phyloP scores from a whole-genome alignment of 352 stramenopile genomes.

The Phytophthora idaei region DNA sequence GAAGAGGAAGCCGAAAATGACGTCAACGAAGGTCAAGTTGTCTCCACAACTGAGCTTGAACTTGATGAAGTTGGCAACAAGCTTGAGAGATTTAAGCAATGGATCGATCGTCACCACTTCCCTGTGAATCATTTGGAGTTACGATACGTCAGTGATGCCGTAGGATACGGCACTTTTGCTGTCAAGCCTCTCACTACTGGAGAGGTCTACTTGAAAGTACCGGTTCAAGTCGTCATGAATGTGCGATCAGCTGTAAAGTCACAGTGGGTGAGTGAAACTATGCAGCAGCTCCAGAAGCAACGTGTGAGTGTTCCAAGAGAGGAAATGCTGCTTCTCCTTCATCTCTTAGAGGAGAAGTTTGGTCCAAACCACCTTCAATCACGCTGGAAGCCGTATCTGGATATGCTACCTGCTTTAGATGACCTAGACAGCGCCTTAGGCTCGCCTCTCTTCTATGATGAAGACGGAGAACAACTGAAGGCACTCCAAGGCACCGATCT shows the following conservation, averaged over 20 bases:
- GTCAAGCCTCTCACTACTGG: constrained; percentile 50
- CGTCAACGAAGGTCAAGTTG: not conserved
- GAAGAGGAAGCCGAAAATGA: not conserved
- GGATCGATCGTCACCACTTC: constrained; percentile 44
- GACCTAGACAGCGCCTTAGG: constrained; percentile 12
- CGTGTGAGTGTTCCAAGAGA: constrained; percentile 39
- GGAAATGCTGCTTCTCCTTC: constrained; percentile 64
- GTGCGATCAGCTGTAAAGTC: constrained; percentile 57
- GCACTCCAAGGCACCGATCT: constrained; percentile 56
- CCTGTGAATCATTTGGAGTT: constrained; percentile 64
- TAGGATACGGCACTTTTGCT: constrained; percentile 77
- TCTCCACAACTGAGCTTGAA: not conserved
- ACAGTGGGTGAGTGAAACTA: constrained; percentile 40
- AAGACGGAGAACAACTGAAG: constrained; percentile 54
- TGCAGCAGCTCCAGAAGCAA: constrained; percentile 25
- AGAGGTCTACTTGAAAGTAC: constrained; percentile 87
- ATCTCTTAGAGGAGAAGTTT: constrained; percentile 87
- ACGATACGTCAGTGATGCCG: constrained; percentile 45
- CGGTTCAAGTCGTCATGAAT: constrained; percentile 72
- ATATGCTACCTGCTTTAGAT: constrained; percentile 65
- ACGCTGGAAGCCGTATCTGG: constrained; percentile 87
- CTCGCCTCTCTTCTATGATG: constrained; percentile 62
- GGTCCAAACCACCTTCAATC: constrained; percentile 45
- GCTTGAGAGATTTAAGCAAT: constrained; percentile 48
- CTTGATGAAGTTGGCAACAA: constrained; percentile 8